A percentile compares a stretch with the other conserved stretches of the same genome.
phyloP scores from a whole-genome alignment of 2,329 filamentous ascomycete genomes.

The Juglanconis juglandina region DNA sequence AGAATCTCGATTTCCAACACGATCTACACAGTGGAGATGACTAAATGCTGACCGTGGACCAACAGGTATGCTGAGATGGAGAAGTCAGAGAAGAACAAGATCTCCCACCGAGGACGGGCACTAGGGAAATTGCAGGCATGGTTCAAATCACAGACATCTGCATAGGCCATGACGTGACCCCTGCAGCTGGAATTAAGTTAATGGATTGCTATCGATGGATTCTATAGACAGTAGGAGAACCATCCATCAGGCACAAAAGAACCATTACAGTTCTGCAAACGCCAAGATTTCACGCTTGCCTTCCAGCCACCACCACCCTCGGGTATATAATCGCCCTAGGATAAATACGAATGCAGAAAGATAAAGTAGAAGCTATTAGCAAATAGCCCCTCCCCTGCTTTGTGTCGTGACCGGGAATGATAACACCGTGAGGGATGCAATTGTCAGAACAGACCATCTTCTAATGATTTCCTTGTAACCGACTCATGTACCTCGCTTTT shows the following conservation, averaged over 20 bases:
- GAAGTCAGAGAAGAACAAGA: conserved; percentile 78
- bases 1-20: no score
- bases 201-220: background rate
- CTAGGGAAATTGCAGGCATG: conserved; percentile 80
- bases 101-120: conserved; percentile 89
- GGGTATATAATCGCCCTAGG: no score
- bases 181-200: background rate
- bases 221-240: background rate
- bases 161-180: conserved; percentile 4
- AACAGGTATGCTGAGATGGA: conserved; percentile 88
- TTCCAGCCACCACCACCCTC: background rate
- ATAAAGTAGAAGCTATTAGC: no score
- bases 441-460: background rate
- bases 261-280: background rate
- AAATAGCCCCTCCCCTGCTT: no score
- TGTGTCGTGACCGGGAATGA: background rate
- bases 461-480: background rate
- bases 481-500: background rate
- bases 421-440: background rate
- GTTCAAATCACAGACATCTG: conserved; percentile 51
- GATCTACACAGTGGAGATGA: background rate
- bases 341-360: no score
- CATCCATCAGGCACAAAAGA: background rate
- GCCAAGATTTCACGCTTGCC: background rate
- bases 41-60: background rate